These are phyloP conservation scores for Pleurotus tuber-regium DNA, from an alignment of 768 basidiomycete genomes.

Conservation along the genomic window DNA sequence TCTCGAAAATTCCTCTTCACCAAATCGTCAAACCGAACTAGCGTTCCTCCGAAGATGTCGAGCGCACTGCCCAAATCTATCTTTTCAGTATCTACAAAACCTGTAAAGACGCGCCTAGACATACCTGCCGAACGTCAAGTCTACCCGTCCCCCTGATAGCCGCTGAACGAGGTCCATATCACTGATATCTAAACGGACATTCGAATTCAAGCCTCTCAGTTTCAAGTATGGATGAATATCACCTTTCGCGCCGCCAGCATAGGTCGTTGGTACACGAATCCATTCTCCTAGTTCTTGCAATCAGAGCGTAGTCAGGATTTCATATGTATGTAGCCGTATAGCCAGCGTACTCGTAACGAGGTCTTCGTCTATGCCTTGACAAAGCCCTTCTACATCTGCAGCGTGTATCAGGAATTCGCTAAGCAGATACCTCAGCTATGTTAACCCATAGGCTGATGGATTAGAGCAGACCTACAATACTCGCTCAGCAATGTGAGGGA, in stretches of 20 bases:
- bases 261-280: conserved; percentile 90
- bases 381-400: conserved; percentile 97
- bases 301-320: too few species aligned
- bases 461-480: conserved; percentile 69
- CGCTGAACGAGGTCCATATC: conserved; percentile 81
- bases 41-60: conserved; percentile 68
- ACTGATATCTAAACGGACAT: conserved; percentile 51
- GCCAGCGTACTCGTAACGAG: conserved; percentile 68
- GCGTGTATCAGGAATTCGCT: conserved; percentile 96
- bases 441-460: too few species aligned
- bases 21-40: conserved; percentile 61
- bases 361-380: conserved; percentile 91
- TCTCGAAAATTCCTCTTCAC: conserved; percentile 29
- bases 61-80: conserved; percentile 46
- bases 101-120: too few species aligned
- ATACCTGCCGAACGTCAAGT: conserved; percentile 84
- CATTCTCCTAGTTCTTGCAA: conserved; percentile 81
- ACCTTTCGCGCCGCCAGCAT: conserved; percentile 96
- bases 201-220: background rate
- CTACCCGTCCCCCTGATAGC: conserved; percentile 81
- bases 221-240: conserved; percentile 11
- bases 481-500: conserved; percentile 72
- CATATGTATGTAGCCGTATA: background rate
- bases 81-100: too few species aligned
- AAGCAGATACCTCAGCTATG: too few species aligned